phyloP scores from a whole-genome alignment of 2,329 filamentous ascomycete species.

The Ophiostoma novo-ulmi region DNA sequence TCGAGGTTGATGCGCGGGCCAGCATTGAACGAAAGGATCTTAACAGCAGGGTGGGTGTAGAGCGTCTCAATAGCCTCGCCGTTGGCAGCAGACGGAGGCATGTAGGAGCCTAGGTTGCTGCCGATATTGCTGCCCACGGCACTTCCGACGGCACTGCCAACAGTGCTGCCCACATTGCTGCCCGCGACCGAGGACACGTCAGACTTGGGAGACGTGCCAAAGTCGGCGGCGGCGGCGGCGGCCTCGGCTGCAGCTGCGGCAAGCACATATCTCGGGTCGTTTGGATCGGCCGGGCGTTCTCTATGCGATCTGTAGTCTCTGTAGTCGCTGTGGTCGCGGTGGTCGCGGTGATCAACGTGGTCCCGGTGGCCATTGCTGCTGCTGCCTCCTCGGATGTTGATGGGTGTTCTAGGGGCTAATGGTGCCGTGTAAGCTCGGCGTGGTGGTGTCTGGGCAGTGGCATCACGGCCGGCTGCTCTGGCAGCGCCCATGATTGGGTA shows the following conservation, averaged over 20 bases:
- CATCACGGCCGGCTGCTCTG: slow-evolving; percentile 23
- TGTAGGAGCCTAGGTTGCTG: slow-evolving; percentile 15
- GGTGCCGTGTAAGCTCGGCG: slow-evolving; percentile 25
- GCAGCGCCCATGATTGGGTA: slow-evolving; percentile 18
- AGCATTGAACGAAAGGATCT: slow-evolving; percentile 56
- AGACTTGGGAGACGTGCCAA: slow-evolving; percentile 22
- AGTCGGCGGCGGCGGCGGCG: slow-evolving; percentile 21
- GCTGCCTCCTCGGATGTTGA: slow-evolving; percentile 13
- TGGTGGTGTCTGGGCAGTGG: slow-evolving; percentile 18
- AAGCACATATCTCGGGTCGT: slow-evolving; percentile 18
- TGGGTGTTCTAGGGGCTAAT: slow-evolving; percentile 10
- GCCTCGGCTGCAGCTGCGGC: slow-evolving; percentile 24
- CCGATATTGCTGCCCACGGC: slow-evolving; percentile 5
- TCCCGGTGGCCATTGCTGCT: slow-evolving; percentile 11
- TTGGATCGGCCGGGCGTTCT: slow-evolving; percentile 15
- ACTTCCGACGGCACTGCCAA: slow-evolving; percentile 5
- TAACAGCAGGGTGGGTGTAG: slow-evolving; percentile 67
- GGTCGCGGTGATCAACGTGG: background rate
- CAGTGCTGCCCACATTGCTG: slow-evolving; percentile 15
- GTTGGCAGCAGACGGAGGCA: slow-evolving; percentile 17
- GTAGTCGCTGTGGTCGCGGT: slow-evolving; percentile 11
- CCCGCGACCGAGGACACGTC: slow-evolving; percentile 19
- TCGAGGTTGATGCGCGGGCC: slow-evolving; percentile 35
- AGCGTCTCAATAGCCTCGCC: slow-evolving; percentile 57
- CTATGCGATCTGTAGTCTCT: slow-evolving; percentile 11